A percentile compares a stretch with the other conserved stretches of the same genome.
phyloP scores from a whole-genome alignment of 495 filamentous ascomycete genomes.

The Pseudevernia furfuracea region DNA sequence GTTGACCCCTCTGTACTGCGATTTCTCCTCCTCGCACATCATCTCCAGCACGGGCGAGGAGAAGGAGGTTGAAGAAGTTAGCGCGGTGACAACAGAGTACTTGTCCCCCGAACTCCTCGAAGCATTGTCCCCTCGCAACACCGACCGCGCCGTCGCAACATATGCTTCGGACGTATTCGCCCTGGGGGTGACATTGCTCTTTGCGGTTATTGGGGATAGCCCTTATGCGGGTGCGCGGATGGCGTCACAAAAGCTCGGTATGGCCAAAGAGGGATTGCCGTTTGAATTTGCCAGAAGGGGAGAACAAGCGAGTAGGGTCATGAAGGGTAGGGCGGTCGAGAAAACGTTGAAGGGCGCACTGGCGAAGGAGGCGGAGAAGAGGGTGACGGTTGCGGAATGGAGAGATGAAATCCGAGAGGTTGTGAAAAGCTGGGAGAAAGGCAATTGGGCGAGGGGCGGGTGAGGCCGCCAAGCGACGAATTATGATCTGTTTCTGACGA shows the following conservation, averaged over 20 bases:
- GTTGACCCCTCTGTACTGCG: conserved; percentile 45
- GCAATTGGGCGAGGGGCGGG: conserved; percentile 5
- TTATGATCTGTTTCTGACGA: neutral
- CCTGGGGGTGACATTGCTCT: conserved; percentile 49
- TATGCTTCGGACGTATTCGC: conserved; percentile 46
- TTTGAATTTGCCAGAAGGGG: conserved; percentile 41
- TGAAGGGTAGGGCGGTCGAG: conserved; percentile 41
- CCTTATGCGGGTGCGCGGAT: conserved; percentile 43
- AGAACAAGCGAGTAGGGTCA: conserved; percentile 36
- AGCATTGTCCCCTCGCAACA: conserved; percentile 32
- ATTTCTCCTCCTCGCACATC: conserved; percentile 52
- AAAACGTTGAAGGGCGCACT: conserved; percentile 36
- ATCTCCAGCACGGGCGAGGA: conserved; percentile 23
- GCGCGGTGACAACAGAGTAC: conserved; percentile 51
- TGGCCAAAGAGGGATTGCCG: conserved; percentile 44
- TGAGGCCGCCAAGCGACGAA: neutral
- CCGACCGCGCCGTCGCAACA: conserved; percentile 30
- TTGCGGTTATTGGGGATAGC: conserved; percentile 46
- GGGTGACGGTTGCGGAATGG: conserved; percentile 35
- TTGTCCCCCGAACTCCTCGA: conserved; percentile 49
- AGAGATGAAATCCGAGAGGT: neutral
- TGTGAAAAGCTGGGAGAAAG: neutral
- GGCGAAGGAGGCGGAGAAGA: conserved; percentile 36
- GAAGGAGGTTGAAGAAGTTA: conserved; percentile 25
- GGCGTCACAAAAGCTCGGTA: conserved; percentile 37